Conservation (phyloP, 108 stramenopile species). For the Epipyxis sp. region DNA sequence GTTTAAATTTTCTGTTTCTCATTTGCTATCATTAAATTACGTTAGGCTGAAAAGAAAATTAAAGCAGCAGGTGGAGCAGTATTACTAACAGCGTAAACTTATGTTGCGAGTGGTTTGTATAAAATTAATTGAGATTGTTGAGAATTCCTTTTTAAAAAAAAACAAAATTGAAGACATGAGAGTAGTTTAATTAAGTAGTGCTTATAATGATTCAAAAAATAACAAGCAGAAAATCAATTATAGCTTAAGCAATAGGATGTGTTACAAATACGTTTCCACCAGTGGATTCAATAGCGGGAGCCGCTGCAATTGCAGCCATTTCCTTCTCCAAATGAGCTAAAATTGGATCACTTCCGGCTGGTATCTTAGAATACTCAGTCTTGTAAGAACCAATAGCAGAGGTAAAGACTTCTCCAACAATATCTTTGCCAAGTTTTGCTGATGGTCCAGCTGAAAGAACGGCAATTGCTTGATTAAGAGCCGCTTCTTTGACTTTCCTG, state of each 20-base stretch:
- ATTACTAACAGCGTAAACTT: constrained; percentile 67
- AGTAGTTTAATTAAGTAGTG: too few species aligned
- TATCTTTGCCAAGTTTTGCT: constrained; percentile 19
- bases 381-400: neutral
- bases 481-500: constrained; percentile 20
- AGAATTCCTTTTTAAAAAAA: too few species aligned
- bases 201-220: too few species aligned
- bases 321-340: constrained; percentile 10
- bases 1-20: neutral
- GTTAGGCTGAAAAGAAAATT: constrained; percentile 99
- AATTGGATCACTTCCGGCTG: neutral
- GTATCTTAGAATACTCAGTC: neutral
- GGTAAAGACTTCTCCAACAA: constrained; percentile 24
- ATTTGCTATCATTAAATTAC: constrained; percentile 40
- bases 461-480: constrained; percentile 18
- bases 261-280: neutral
- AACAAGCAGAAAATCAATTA: too few species aligned
- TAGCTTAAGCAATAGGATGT: too few species aligned
- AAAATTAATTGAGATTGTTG: too few species aligned
- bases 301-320: neutral
- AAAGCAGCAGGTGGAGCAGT: constrained; percentile 97
- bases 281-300: neutral
- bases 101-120: too few species aligned
- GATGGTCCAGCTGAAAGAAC: neutral
- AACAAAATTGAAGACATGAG: too few species aligned